phyloP scores from a whole-genome alignment of 768 basidiomycete species.

The Termitomyces sp. region DNA sequence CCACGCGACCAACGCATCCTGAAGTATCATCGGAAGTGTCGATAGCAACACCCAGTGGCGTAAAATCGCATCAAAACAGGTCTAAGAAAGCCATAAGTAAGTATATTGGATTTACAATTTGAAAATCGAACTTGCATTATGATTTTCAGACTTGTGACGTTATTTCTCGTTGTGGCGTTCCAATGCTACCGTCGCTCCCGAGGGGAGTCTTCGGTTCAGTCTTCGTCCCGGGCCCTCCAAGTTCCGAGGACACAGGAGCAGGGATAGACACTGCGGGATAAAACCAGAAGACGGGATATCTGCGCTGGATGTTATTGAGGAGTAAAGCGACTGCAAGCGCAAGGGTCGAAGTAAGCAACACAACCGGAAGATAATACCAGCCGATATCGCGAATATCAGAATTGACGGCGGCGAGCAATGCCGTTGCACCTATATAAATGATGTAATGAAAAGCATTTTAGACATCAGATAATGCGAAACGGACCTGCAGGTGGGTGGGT shows the following conservation, averaged over 20 bases:
- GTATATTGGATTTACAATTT: neutral
- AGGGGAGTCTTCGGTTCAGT: neutral
- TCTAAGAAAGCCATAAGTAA: neutral
- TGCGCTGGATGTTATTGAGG: constrained; percentile 44
- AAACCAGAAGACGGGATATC: constrained; percentile 46
- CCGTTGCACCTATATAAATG: constrained; percentile 40
- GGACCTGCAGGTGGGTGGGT: constrained; percentile 50
- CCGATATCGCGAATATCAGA: constrained; percentile 34
- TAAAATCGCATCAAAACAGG: neutral
- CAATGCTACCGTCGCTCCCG: constrained; percentile 1
- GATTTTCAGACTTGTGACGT: constrained; percentile 3
- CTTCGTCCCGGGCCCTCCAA: constrained; percentile 6
- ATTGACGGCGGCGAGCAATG: constrained; percentile 41
- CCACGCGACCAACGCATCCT: neutral
- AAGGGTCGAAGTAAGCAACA: constrained; percentile 41
- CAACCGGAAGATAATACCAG: constrained; percentile 49
- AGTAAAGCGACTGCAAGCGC: constrained; percentile 39
- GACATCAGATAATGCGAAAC: neutral
- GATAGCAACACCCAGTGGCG: neutral
- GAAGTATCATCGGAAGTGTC: neutral
- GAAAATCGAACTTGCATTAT: neutral
- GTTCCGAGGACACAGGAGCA: constrained; percentile 12
- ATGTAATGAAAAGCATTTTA: neutral
- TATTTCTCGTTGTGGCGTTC: constrained; percentile 1
- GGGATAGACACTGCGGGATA: constrained; percentile 16